These are phyloP conservation scores for Mycena venus DNA, from an alignment of 768 basidiomycete genomes.

Conservation along the genomic window DNA sequence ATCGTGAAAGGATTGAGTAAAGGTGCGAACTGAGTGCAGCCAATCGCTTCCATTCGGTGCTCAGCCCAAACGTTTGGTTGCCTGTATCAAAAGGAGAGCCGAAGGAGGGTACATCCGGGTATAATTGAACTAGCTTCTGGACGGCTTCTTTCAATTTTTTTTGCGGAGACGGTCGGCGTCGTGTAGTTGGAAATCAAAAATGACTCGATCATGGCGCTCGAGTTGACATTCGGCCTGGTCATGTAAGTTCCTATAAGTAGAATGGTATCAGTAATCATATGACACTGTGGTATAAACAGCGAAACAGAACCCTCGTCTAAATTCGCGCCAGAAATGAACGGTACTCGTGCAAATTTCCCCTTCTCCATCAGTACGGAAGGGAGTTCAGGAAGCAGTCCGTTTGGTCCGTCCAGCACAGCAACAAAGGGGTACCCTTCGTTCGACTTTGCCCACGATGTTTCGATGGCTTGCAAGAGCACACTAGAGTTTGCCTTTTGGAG, in stretches of 20 bases:
- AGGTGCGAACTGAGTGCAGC: conserved; percentile 43
- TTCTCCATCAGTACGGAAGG: background rate
- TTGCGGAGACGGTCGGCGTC: background rate
- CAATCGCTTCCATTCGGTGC: conserved; percentile 51
- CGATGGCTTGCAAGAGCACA: background rate
- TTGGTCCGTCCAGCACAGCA: background rate
- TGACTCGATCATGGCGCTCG: background rate
- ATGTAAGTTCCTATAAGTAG: conserved; percentile 1
- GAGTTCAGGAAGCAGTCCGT: background rate
- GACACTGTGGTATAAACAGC: too few species aligned
- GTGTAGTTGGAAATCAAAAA: conserved; percentile 3
- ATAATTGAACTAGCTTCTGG: background rate
- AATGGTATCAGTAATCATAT: background rate
- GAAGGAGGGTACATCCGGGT: conserved; percentile 44
- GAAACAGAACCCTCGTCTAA: conserved; percentile 8
- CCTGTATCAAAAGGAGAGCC: conserved; percentile 59
- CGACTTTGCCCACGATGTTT: background rate
- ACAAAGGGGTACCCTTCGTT: background rate
- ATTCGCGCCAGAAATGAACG: conserved; percentile 8
- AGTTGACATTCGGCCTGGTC: background rate
- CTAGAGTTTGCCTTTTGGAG: background rate
- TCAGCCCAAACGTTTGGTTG: conserved; percentile 56
- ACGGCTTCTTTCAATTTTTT: background rate
- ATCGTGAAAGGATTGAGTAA: background rate
- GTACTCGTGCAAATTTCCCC: background rate